Base-by-base conservation (phyloP, 2,329 filamentous ascomycete species). In the Penicillium sp. region DNA sequence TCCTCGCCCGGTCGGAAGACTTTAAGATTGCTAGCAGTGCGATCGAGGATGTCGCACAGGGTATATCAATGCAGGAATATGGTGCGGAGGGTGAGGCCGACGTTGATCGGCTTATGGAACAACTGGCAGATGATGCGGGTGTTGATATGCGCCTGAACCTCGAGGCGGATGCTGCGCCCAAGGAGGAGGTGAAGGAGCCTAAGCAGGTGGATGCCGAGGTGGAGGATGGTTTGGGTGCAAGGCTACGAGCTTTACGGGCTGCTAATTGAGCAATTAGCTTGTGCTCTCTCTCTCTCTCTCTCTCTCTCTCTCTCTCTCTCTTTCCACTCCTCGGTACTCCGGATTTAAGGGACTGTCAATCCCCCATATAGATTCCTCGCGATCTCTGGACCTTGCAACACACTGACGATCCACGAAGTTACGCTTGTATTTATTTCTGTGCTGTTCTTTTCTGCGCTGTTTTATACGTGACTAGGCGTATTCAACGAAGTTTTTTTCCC, bases 21-120 rank as follows among this genome's bases (percentile, higher is more conserved):
- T 77, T 78, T 44, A 77, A 77, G 61, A 76, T 78, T 52, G 75
- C 75, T 5, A 72, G 72, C 25, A 70, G 63, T 53, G 75, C 75
- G 21, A 73, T 78, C 43, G 72, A 76, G 58, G 75, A 76, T 57
- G 75, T 78, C 11, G 72, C 73, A 27, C 69, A 72, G 59, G 75
- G 75, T 1, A 65, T 78, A 9, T 74, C 73, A 49, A 75, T 76
- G 72, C 72, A 75, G 62, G 75, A 77, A 63, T 76, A 78, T 47
- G 77, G 76, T 25, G 76, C 77, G 3, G 74, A 78, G 63, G 75
- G 75, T 1, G 72, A 75, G 56, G 58, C 69, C 1, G 75, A 78
- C 45, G 75, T 77, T 47, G 75, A 78, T 61, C 70, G 69, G 41
- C 60, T 78, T 59, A 77, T 78, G 75, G 74, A 77, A 60, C 73